Conservation (phyloP, 2,329 filamentous ascomycete genomes). For the Penicillium olsonii region DNA sequence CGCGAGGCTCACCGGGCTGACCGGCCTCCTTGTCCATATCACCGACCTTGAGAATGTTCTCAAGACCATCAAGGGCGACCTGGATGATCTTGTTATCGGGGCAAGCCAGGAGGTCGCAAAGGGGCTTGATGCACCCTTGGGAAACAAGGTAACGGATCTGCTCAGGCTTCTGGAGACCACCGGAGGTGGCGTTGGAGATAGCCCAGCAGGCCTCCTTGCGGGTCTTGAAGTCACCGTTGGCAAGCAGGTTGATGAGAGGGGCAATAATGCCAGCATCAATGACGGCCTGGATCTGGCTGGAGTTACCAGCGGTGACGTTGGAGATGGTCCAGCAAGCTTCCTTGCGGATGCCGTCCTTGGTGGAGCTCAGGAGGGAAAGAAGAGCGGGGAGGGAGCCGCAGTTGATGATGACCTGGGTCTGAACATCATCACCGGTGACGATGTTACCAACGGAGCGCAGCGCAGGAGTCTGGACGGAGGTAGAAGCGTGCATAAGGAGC, state of each 20-base stretch:
- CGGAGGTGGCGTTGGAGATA: constrained; percentile 96
- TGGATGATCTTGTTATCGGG: constrained; percentile 99
- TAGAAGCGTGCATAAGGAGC: constrained; percentile 96
- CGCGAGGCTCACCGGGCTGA: constrained; percentile 51
- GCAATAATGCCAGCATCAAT: constrained; percentile 97
- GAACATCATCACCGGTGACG: constrained; percentile 95
- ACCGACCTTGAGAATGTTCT: constrained; percentile 99
- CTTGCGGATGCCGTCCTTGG: constrained; percentile 98
- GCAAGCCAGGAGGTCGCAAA: constrained; percentile 92
- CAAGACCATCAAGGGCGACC: constrained; percentile 92
- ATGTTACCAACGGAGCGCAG: constrained; percentile 98
- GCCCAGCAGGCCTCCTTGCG: constrained; percentile 99
- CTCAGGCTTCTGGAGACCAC: constrained; percentile 96
- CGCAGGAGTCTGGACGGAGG: constrained; percentile 95
- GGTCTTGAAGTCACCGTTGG: constrained; percentile 97
- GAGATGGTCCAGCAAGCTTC: constrained; percentile 99
- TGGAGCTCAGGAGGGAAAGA: constrained; percentile 90
- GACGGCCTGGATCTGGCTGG: constrained; percentile 93
- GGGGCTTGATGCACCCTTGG: constrained; percentile 93
- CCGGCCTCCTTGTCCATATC: constrained; percentile 94
- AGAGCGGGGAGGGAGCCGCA: constrained; percentile 89
- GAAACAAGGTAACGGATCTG: constrained; percentile 94
- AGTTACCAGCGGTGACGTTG: constrained; percentile 98
- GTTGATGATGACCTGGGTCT: constrained; percentile 99
- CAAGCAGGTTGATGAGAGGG: constrained; percentile 91